Evolutionary conservation across 805 yeast genomes (phyloP).

Genomic region (Sungouiozyma ichnusensis): DNA sequence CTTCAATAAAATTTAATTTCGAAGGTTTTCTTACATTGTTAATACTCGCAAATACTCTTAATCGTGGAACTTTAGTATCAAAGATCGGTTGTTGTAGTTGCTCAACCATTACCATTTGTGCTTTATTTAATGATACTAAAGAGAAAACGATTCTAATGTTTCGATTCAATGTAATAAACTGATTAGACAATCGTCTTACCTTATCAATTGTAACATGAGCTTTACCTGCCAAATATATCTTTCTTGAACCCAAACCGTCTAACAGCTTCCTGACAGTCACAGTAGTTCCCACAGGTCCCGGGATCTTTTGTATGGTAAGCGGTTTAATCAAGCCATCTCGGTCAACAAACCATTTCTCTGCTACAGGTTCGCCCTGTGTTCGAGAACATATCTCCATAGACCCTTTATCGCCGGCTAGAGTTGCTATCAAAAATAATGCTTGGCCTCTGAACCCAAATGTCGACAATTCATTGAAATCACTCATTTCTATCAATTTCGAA

Average conservation of each 20-base stretch:
- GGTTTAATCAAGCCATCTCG: constrained; percentile 19
- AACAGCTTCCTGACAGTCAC: constrained; percentile 28
- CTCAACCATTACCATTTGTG: constrained; percentile 9
- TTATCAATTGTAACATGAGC: constrained; percentile 17
- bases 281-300: constrained; percentile 31
- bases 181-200: constrained; percentile 17
- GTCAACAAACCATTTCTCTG: constrained; percentile 30
- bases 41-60: constrained; percentile 8
- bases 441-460: constrained; percentile 44
- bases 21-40: constrained; percentile 6
- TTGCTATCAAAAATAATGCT: constrained; percentile 34
- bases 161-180: constrained; percentile 27
- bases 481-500: constrained; percentile 29
- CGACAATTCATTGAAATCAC: constrained; percentile 22
- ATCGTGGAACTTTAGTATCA: constrained; percentile 7
- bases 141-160: constrained; percentile 26
- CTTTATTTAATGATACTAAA: constrained; percentile 13
- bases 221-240: constrained; percentile 22
- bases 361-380: constrained; percentile 23
- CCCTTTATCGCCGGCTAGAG: constrained; percentile 16
- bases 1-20: constrained; percentile 10
- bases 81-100: constrained; percentile 10
- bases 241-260: constrained; percentile 27
- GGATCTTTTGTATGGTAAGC: constrained; percentile 11
- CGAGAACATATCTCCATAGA: constrained; percentile 26